Conservation (phyloP, 208 protist genomes). For the Acanthamoeba culbertsoni region DNA sequence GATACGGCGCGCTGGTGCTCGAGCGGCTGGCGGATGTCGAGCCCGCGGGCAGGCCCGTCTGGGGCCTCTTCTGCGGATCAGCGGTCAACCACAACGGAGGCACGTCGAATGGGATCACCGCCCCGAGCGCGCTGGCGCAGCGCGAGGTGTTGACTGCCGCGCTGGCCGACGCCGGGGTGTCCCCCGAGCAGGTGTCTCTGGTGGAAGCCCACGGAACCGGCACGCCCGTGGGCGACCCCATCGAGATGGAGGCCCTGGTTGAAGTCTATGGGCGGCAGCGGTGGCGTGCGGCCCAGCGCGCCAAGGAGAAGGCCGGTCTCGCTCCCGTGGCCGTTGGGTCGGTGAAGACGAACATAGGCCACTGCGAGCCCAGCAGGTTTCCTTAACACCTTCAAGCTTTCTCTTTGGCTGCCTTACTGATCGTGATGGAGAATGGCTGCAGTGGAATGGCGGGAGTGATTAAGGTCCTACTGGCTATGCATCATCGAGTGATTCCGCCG, state of each 20-base stretch:
- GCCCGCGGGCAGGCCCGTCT: not conserved
- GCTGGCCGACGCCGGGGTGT: slow-evolving; percentile 58
- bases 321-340: slow-evolving; percentile 62
- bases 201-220: slow-evolving; percentile 83
- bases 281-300: not conserved
- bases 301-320: not conserved
- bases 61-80: slow-evolving; percentile 69
- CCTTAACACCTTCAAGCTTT: not conserved
- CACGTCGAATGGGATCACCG: slow-evolving; percentile 68
- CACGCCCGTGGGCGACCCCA: slow-evolving; percentile 79
- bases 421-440: too few relatives aligned
- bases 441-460: slow-evolving; percentile 73
- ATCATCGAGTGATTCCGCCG: slow-evolving; percentile 2
- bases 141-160: slow-evolving; percentile 61
- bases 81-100: slow-evolving; percentile 81
- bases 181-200: slow-evolving; percentile 56
- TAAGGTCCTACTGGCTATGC: slow-evolving; percentile 65
- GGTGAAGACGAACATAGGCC: slow-evolving; percentile 79
- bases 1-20: slow-evolving; percentile 73
- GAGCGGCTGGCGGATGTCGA: slow-evolving; percentile 38
- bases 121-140: slow-evolving; percentile 75
- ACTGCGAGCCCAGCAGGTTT: slow-evolving; percentile 63
- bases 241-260: slow-evolving; percentile 72
- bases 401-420: not conserved
- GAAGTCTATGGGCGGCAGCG: slow-evolving; percentile 12